A percentile compares a stretch with the other conserved stretches of the same genome.
phyloP scores from a whole-genome alignment of 2,329 filamentous ascomycete species.

The Neoascochyta sp. region DNA sequence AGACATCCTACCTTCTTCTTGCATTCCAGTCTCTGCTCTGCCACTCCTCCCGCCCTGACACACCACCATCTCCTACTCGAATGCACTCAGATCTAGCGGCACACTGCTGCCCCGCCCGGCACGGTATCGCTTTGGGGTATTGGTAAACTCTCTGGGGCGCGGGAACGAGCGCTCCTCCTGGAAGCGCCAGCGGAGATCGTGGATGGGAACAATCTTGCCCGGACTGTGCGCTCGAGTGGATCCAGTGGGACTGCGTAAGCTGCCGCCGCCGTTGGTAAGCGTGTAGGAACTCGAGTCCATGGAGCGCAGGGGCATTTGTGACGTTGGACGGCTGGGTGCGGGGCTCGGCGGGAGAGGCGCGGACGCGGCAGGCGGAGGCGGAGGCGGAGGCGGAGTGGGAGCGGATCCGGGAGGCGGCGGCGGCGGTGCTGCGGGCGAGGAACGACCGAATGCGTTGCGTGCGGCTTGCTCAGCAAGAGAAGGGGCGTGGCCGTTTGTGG shows the following conservation, averaged over 20 bases:
- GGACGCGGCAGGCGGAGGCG: slow-evolving; percentile 34
- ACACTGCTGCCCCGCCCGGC: slow-evolving; percentile 93
- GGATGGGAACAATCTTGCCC: slow-evolving; percentile 53
- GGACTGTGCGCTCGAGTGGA: slow-evolving; percentile 18
- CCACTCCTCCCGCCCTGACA: no score
- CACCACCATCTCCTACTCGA: slow-evolving; percentile 45
- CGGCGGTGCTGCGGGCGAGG: slow-evolving; percentile 41
- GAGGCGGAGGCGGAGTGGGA: slow-evolving; percentile 46
- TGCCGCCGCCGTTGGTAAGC: slow-evolving; percentile 41
- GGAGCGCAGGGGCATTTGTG: slow-evolving; percentile 51
- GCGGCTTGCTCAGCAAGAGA: slow-evolving; percentile 59
- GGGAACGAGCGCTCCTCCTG: slow-evolving; percentile 77
- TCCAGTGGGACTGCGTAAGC: slow-evolving; percentile 19
- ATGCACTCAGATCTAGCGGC: slow-evolving; percentile 72
- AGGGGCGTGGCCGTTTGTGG: slow-evolving; percentile 39
- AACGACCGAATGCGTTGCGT: slow-evolving; percentile 53
- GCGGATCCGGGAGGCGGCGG: slow-evolving; percentile 47
- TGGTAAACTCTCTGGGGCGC: slow-evolving; percentile 75
- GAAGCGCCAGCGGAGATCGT: slow-evolving; percentile 83
- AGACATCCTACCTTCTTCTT: no score
- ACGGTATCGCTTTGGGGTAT: slow-evolving; percentile 73
- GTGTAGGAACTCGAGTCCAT: slow-evolving; percentile 76
- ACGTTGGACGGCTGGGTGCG: slow-evolving; percentile 29
- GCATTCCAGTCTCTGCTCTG: no score
- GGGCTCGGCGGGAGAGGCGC: slow-evolving; percentile 33